Percentiles rank a stretch among this genome's conserved stretches.
Evolutionary conservation across 305 asterid species (phyloP).

Genomic region (Solanum hybrid): DNA sequence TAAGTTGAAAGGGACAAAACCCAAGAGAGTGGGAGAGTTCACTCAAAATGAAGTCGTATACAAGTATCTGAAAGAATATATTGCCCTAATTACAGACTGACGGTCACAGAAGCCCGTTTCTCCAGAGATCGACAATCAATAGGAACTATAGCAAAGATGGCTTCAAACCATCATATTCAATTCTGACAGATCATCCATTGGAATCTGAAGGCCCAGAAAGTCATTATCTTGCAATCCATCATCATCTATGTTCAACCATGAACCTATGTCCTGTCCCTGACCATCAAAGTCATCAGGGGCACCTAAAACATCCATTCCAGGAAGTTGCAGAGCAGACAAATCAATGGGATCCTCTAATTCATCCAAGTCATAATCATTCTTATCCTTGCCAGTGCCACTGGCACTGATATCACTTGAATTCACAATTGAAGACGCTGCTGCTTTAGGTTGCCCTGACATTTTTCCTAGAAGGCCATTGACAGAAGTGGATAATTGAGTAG

Average conservation of each 20-base stretch:
- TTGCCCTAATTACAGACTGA: slow-evolving; percentile 34
- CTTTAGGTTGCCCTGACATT: slow-evolving; percentile 52
- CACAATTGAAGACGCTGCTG: slow-evolving; percentile 32
- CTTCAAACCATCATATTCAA: slow-evolving; percentile 84
- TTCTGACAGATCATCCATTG: slow-evolving; percentile 86
- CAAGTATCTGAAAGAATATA: slow-evolving; percentile 51
- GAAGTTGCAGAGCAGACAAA: slow-evolving; percentile 76
- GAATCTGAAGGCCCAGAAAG: slow-evolving; percentile 81
- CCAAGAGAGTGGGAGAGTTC: slow-evolving; percentile 25
- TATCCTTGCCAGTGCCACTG: slow-evolving; percentile 34
- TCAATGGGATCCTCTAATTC: slow-evolving; percentile 87
- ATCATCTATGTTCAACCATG: slow-evolving; percentile 87
- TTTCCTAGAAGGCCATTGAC: slow-evolving; percentile 60
- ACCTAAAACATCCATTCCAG: slow-evolving; percentile 74
- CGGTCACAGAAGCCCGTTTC: slow-evolving; percentile 30
- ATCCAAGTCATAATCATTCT: slow-evolving; percentile 34
- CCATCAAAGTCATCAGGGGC: slow-evolving; percentile 58
- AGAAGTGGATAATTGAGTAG: slow-evolving; percentile 65
- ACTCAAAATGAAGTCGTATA: slow-evolving; percentile 40
- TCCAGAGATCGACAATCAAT: slow-evolving; percentile 38
- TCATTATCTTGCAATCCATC: slow-evolving; percentile 74
- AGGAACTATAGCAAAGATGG: slow-evolving; percentile 42
- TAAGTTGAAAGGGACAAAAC: slow-evolving; percentile 37
- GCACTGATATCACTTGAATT: slow-evolving; percentile 44
- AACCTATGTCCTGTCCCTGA: slow-evolving; percentile 82